Base-by-base conservation (phyloP, 2,329 filamentous ascomycete genomes). In the Talaromyces islandicus region DNA sequence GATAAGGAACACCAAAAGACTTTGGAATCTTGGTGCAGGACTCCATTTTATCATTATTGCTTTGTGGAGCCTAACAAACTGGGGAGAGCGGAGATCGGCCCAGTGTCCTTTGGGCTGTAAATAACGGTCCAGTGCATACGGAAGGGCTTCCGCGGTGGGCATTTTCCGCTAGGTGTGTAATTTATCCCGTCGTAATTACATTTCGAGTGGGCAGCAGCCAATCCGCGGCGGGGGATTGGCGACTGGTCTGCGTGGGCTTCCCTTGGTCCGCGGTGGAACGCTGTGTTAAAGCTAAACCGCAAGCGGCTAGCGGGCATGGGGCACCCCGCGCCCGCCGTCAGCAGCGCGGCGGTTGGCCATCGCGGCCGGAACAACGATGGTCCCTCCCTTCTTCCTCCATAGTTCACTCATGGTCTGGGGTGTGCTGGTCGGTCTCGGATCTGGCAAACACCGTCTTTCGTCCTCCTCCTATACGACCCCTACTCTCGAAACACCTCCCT, bases 281-380 rank as follows among this genome's bases (percentile, higher is more conserved):
- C 35, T 54, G 41, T 32, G 53, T n/a, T n/a, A n/a, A n/a, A 27
- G 32, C 30, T 29, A 12, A 60, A 53, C 53, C 3, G 2, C 1
- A 17, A 4, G 0, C 24, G 43, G 10, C 43, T 60, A 56, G 30
- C 30, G 52, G 9, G 19, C 2, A 19, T 46, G 43, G 43, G 43
- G 43, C 43, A 46, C 43, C 43, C 43, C 43, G 43, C 43, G 43
- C 19, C n/a, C 19, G n/a, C 43, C 43, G 29, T 54, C 21, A 21
- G 10, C 14, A 29, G 3, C 54, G 54, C 54, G 3, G 54, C 35
- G 14, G 19, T 32, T 48, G 38, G 30, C n/a, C 25, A 25, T 4
- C 24, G 5, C 29, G 25, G 32, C 43, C 54, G 54, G 58, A 55
- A 56, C 41, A 60, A 56, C n/a, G 46, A 51, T 56, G 56, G 32